Evolutionary conservation across 208 protist species (phyloP), one percentile per base, ranked within the genome.

Genomic region (Trypanosoma melophagium): DNA sequence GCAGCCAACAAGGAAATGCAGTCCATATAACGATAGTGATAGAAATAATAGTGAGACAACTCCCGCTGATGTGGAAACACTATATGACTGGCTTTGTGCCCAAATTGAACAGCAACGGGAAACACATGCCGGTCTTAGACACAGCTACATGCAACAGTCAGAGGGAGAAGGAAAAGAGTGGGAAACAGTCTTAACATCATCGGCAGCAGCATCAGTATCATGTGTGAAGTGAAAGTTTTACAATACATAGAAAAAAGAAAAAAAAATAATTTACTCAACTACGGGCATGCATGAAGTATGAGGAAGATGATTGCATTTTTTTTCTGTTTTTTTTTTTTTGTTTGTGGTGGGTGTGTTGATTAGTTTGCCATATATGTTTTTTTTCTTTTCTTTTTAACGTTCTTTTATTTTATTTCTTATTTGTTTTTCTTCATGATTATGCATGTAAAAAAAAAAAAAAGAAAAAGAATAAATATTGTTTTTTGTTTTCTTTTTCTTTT

Each of bases 31-130:
- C 28, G 52, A 24, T 1, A 52, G 35, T 19, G 69, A 61, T 19
- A 35, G 3, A 3, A 54, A 22, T 51, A 3, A 25, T 31, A 21
- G 62, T 14, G 44, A 47, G 0, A 24, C 38, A 5, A 13, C 45
- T 24, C 28, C 19, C 8, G 16, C 10, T 3, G 35, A 38, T 25
- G 47, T 76, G 7, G 19, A 25, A 24, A 28, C 3, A 19, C 60
- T 76, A 2, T 49, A 62, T 12, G 64, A 76, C 13, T 71, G 63
- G 71, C 38, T 76, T 16, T 66, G 52, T 55, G 10, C 19, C 5
- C 35, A 50, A n/a, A 10, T 65, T 13, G 71, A 60, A 44, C 22
- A 52, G 10, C 71, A 76, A 40, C 57, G 38, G 24, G 57, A 59
- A 45, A 68, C 68, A 50, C 61, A 59, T 19, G 12, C 24, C 7